These are phyloP conservation scores for Fusarium sp. DNA, from an alignment of 2,329 filamentous ascomycete genomes.

Conservation along the genomic window DNA sequence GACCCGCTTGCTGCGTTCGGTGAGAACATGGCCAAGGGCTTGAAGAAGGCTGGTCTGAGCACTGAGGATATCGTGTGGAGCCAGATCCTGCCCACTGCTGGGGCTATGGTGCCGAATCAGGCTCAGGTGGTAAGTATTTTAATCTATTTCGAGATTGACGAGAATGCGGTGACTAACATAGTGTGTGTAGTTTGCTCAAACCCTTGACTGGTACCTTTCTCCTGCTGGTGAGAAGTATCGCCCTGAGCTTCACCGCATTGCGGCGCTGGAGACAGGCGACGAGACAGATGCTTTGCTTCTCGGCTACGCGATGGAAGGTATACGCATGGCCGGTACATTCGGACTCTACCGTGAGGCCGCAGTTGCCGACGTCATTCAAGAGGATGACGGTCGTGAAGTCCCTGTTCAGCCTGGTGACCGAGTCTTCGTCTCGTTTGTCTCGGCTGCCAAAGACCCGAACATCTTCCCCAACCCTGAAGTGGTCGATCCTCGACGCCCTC, in stretches of 20 bases:
- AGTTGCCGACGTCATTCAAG: conserved; percentile 57
- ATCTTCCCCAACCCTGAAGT: conserved; percentile 71
- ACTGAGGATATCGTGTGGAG: conserved; percentile 76
- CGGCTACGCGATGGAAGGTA: conserved; percentile 78
- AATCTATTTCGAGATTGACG: not conserved
- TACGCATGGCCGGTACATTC: conserved; percentile 74
- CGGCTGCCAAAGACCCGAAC: conserved; percentile 65
- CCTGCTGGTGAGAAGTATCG: conserved; percentile 66
- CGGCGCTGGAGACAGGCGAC: conserved; percentile 64
- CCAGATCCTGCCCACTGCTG: conserved; percentile 75
- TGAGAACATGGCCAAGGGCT: conserved; percentile 70
- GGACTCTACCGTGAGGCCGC: conserved; percentile 69
- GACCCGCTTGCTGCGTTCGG: conserved; percentile 73
- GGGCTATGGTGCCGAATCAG: conserved; percentile 76
- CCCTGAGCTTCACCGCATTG: conserved; percentile 69
- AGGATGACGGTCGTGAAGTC: conserved; percentile 65
- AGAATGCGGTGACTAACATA: conserved; percentile 32
- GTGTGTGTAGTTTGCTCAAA: conserved; percentile 70
- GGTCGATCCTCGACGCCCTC: conserved; percentile 72
- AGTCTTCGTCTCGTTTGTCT: conserved; percentile 72
- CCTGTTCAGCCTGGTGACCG: conserved; percentile 67
- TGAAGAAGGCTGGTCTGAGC: conserved; percentile 72
- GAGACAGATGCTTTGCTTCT: conserved; percentile 73
- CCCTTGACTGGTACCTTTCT: conserved; percentile 78
- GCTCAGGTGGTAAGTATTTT: conserved; percentile 68